Evolutionary conservation across 192 early-diverging fungal species (phyloP).

Genomic region (Coemansia erecta): DNA sequence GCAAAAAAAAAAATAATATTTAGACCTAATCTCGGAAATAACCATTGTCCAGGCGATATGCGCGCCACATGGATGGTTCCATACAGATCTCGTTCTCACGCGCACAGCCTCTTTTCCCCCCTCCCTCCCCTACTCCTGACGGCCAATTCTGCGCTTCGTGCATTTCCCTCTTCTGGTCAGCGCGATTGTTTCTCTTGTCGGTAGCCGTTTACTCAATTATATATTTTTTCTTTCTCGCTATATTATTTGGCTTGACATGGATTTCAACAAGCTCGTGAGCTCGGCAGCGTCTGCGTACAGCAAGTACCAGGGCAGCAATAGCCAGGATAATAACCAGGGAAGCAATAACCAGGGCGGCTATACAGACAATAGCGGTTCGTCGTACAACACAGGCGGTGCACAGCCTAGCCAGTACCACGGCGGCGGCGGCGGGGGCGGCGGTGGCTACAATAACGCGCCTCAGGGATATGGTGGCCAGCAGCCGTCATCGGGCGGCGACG

Average conservation of each 20-base stretch:
- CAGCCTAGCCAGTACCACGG: slow-evolving; percentile 17
- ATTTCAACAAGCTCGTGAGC: slow-evolving; percentile 36
- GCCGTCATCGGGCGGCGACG: background rate
- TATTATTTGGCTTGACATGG: slow-evolving; percentile 8
- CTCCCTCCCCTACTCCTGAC: too few relatives aligned
- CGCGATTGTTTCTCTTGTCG: too few relatives aligned
- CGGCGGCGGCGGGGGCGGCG: slow-evolving; percentile 7
- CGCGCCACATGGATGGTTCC: too few relatives aligned
- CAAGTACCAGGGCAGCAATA: slow-evolving; percentile 20
- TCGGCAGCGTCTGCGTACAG: slow-evolving; percentile 25
- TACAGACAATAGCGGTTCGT: background rate
- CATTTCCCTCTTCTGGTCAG: too few relatives aligned
- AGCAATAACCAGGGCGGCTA: background rate
- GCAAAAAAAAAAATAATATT: too few relatives aligned
- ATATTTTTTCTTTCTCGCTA: background rate
- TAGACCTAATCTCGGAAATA: background rate
- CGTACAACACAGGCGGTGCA: background rate
- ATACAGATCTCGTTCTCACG: too few relatives aligned
- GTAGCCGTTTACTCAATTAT: too few relatives aligned
- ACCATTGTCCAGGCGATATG: background rate
- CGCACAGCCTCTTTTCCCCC: too few relatives aligned
- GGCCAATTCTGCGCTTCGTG: too few relatives aligned
- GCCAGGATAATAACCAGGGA: background rate
- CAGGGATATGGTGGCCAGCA: background rate
- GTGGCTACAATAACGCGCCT: slow-evolving; percentile 1